These are phyloP conservation scores for Cladosporium phlei DNA, from an alignment of 2,329 filamentous ascomycete species.

Conservation along the genomic window DNA sequence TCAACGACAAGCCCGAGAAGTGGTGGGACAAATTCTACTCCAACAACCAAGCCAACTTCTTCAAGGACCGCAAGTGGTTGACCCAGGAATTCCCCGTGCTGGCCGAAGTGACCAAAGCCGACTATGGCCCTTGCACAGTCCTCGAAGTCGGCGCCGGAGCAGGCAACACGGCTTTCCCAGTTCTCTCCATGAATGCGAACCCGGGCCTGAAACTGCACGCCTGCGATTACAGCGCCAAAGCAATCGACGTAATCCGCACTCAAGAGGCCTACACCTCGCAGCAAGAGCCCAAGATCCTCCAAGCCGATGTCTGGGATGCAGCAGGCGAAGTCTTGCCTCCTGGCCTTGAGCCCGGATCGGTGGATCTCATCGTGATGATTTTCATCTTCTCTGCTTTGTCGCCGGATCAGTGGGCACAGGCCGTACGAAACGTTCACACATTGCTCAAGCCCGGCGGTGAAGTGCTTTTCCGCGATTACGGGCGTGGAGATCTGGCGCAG, in stretches of 20 bases:
- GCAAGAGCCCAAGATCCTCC: slow-evolving; percentile 52
- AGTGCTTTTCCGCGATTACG: slow-evolving; percentile 94
- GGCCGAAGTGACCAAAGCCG: slow-evolving; percentile 65
- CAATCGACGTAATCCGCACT: slow-evolving; percentile 83
- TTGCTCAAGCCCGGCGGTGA: slow-evolving; percentile 88
- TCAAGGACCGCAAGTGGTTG: slow-evolving; percentile 97
- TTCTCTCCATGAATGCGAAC: slow-evolving; percentile 80
- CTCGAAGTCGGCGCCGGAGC: slow-evolving; percentile 93
- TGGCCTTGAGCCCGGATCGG: slow-evolving; percentile 68
- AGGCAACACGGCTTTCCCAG: slow-evolving; percentile 92
- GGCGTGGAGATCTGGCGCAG: slow-evolving; percentile 89
- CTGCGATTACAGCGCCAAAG: slow-evolving; percentile 93
- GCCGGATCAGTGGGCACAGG: slow-evolving; percentile 76
- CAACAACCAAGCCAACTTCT: slow-evolving; percentile 95
- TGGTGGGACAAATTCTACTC: slow-evolving; percentile 99
- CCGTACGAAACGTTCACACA: slow-evolving; percentile 73
- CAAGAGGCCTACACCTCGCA: slow-evolving; percentile 68
- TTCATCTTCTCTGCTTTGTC: slow-evolving; percentile 95
- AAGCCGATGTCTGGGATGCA: slow-evolving; percentile 93
- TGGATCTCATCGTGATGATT: slow-evolving; percentile 89
- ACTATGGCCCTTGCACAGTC: slow-evolving; percentile 64
- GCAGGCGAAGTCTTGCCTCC: slow-evolving; percentile 66
- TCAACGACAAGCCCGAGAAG: slow-evolving; percentile 84
- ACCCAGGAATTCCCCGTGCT: slow-evolving; percentile 92
- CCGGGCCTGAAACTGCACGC: slow-evolving; percentile 77